Conservation (phyloP, 257 asterid genomes). For the Primulina huaijiensis region DNA sequence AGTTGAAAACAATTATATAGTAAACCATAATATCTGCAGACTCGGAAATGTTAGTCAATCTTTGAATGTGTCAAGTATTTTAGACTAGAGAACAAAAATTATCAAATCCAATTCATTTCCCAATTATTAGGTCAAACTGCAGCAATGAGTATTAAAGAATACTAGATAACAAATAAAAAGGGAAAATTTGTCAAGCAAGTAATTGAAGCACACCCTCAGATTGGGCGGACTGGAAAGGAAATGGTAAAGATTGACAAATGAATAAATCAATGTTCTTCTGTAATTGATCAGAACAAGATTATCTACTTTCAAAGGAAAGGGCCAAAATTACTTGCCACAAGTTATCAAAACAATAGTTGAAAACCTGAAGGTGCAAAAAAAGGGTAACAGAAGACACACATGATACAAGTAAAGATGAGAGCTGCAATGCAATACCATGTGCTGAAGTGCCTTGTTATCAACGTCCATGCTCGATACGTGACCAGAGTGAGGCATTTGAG, state of each 20-base stretch:
- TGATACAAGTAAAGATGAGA: constrained; percentile 13
- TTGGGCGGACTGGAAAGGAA: neutral
- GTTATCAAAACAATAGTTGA: neutral
- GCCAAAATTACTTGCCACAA: neutral
- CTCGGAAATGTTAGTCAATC: neutral
- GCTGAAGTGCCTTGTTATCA: constrained; percentile 51
- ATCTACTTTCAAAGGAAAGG: too few relatives aligned
- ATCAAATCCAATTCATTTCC: neutral
- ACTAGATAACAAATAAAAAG: too few relatives aligned
- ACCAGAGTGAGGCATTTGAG: constrained; percentile 31
- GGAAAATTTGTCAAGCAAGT: too few relatives aligned
- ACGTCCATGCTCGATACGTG: constrained; percentile 67
- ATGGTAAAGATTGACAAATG: neutral
- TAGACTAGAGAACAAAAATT: neutral
- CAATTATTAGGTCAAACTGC: neutral
- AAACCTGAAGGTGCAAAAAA: constrained; percentile 2
- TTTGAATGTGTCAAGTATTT: neutral
- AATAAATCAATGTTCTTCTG: neutral
- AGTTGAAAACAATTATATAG: neutral
- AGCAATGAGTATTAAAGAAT: neutral
- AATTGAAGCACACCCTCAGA: neutral
- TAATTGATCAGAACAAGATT: too few relatives aligned
- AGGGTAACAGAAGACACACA: neutral
- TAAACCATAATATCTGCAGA: neutral
- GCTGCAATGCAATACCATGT: constrained; percentile 37